Percentiles rank a stretch among this genome's conserved stretches.
Conservation (phyloP, 2,329 filamentous ascomycete species). For the Penicillium decumbens region DNA sequence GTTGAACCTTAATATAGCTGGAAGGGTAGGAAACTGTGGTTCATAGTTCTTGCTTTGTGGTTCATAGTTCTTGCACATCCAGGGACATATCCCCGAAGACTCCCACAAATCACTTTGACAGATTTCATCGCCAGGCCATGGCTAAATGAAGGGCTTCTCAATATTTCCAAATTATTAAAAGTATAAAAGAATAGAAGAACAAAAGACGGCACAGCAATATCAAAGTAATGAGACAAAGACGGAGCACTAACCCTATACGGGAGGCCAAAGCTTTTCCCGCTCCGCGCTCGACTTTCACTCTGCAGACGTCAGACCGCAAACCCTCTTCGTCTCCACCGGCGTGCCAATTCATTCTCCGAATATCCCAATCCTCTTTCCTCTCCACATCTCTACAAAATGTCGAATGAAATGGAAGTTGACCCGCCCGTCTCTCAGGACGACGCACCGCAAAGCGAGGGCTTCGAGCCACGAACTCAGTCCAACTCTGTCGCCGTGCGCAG, state of each 20-base stretch:
- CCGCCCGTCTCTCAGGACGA: slow-evolving; percentile 35
- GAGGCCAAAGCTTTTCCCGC: slow-evolving; percentile 15
- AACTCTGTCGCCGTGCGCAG: slow-evolving; percentile 57
- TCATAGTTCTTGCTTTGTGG: not conserved
- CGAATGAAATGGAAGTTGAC: slow-evolving; percentile 46
- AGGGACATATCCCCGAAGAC: not conserved
- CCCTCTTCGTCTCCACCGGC: not conserved
- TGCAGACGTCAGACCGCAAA: slow-evolving; percentile 4
- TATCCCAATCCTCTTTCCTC: slow-evolving; percentile 49
- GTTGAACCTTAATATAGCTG: not conserved
- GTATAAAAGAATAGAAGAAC: not conserved
- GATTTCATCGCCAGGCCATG: not conserved
- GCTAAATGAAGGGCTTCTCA: not conserved
- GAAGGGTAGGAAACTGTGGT: not conserved
- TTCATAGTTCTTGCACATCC: not conserved
- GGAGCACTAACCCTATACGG: slow-evolving; percentile 11
- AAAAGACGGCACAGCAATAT: not conserved
- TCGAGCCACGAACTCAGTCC: slow-evolving; percentile 43
- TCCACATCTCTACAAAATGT: slow-evolving; percentile 43
- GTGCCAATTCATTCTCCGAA: slow-evolving; percentile 44
- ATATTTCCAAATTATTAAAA: not conserved
- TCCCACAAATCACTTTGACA: not conserved
- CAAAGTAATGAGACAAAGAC: not conserved
- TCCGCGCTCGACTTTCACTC: slow-evolving; percentile 4
- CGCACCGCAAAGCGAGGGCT: slow-evolving; percentile 27